Percentiles rank a stretch among this genome's conserved stretches.
These are phyloP conservation scores for Candida sanyaensis DNA, from an alignment of 1,139 yeast genomes.

Conservation along the genomic window DNA sequence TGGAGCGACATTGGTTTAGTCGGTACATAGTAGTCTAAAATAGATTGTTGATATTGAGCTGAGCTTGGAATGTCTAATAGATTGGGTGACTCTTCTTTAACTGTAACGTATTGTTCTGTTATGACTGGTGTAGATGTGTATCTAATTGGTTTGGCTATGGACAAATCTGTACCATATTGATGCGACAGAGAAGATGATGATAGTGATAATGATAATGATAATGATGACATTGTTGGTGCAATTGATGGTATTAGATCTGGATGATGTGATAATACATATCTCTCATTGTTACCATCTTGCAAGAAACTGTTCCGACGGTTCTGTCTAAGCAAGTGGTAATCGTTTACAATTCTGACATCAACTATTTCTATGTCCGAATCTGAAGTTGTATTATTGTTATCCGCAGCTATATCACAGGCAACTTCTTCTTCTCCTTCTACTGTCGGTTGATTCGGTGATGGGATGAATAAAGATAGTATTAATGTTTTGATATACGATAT, in stretches of 20 bases:
- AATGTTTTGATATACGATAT: neutral
- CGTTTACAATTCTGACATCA: slow-evolving; percentile 12
- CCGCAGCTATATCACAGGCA: too few relatives aligned
- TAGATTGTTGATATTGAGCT: slow-evolving; percentile 17
- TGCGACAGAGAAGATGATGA: neutral
- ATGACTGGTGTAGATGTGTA: too few relatives aligned
- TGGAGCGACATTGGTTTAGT: slow-evolving; percentile 17
- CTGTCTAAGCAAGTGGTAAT: slow-evolving; percentile 11
- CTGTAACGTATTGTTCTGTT: too few relatives aligned
- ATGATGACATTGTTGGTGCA: too few relatives aligned
- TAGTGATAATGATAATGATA: neutral
- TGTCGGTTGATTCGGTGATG: neutral
- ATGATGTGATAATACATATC: too few relatives aligned
- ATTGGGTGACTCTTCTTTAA: neutral
- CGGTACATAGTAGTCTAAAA: slow-evolving; percentile 20
- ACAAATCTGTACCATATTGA: slow-evolving; percentile 17
- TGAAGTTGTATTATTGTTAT: neutral
- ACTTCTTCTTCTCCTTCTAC: too few relatives aligned
- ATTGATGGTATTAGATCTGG: too few relatives aligned
- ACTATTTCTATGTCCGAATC: slow-evolving; percentile 14
- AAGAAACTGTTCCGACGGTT: neutral
- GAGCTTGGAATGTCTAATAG: slow-evolving; percentile 3
- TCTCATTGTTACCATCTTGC: slow-evolving; percentile 6
- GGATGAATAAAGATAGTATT: slow-evolving; percentile 1
- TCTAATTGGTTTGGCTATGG: slow-evolving; percentile 10